A percentile compares a stretch with the other conserved stretches of the same genome.
Evolutionary conservation across 345 rosid species (phyloP).

Genomic region (Sapria himalayana): DNA sequence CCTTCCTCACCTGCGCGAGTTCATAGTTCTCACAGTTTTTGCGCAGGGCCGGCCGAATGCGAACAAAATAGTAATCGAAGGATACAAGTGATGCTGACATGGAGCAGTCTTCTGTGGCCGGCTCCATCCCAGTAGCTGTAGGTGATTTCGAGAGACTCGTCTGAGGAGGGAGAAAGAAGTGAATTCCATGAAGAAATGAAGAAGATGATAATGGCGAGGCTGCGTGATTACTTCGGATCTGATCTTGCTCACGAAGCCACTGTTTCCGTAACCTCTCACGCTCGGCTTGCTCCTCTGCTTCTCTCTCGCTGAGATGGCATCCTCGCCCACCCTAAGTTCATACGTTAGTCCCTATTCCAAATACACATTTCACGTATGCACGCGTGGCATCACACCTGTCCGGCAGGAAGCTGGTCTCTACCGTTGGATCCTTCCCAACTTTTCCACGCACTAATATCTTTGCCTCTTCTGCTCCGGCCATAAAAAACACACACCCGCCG

Average conservation of each 20-base stretch:
- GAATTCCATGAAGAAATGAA: not conserved
- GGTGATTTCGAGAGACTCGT: constrained; percentile 85
- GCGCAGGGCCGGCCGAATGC: too few relatives aligned
- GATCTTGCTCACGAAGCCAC: constrained; percentile 80
- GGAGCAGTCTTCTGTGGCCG: constrained; percentile 84
- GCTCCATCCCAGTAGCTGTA: constrained; percentile 99
- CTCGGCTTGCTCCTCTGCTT: constrained; percentile 98
- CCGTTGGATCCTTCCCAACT: constrained; percentile 89
- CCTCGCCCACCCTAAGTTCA: constrained; percentile 58
- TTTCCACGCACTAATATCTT: constrained; percentile 26
- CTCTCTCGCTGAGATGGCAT: constrained; percentile 90
- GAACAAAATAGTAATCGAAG: too few relatives aligned
- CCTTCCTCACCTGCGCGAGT: constrained; percentile 85
- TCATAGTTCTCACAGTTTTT: too few relatives aligned
- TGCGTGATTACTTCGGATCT: constrained; percentile 42
- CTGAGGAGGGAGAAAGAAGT: constrained; percentile 14
- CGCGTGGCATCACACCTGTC: constrained; percentile 49
- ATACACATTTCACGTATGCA: constrained; percentile 2
- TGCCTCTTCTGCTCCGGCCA: too few relatives aligned
- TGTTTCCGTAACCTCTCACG: constrained; percentile 85
- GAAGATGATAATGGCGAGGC: not conserved
- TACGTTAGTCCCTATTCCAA: constrained; percentile 19
- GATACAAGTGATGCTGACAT: constrained; percentile 23
- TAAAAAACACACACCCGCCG: too few relatives aligned
- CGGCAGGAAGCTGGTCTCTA: constrained; percentile 91